Conservation (phyloP, 2,329 filamentous ascomycete species). For the Setomelanomma holmii region DNA sequence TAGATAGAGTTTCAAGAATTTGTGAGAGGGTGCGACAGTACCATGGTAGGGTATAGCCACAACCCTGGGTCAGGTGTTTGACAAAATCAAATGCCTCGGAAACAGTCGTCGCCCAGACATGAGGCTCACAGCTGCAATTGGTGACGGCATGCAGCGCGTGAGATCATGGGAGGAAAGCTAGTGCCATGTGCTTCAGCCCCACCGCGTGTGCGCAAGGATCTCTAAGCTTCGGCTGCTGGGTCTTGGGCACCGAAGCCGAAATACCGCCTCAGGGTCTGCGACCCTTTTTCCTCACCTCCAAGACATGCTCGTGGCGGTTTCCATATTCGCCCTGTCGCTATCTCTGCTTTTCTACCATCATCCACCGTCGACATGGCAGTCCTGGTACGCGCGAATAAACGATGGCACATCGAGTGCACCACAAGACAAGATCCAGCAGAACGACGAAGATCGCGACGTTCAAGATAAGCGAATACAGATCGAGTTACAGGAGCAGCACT, state of each 20-base stretch:
- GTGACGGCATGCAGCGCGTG: constrained; percentile 21
- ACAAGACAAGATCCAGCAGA: constrained; percentile 25
- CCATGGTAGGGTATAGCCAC: no score
- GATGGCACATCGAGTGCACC: constrained; percentile 14
- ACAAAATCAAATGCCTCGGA: not conserved
- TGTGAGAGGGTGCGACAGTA: not conserved
- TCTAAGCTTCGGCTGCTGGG: constrained; percentile 3
- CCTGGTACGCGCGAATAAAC: constrained; percentile 14
- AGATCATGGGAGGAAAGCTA: constrained; percentile 12
- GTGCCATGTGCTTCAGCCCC: constrained; percentile 23
- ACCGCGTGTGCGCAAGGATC: constrained; percentile 4
- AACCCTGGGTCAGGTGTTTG: not conserved
- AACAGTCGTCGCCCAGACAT: not conserved
- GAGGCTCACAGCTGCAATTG: constrained; percentile 2
- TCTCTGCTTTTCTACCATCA: constrained; percentile 45
- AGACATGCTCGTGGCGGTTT: constrained; percentile 49
- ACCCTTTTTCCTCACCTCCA: constrained; percentile 15
- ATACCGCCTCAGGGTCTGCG: constrained; percentile 19
- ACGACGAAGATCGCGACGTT: constrained; percentile 11
- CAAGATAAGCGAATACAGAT: constrained; percentile 19
- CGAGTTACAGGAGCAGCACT: constrained; percentile 17
- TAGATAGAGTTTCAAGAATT: not conserved
- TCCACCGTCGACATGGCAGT: constrained; percentile 47
- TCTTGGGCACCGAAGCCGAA: constrained; percentile 5
- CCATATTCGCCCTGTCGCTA: constrained; percentile 47